Evolutionary conservation across 768 basidiomycete genomes (phyloP).

Genomic region (Russula olivacea): DNA sequence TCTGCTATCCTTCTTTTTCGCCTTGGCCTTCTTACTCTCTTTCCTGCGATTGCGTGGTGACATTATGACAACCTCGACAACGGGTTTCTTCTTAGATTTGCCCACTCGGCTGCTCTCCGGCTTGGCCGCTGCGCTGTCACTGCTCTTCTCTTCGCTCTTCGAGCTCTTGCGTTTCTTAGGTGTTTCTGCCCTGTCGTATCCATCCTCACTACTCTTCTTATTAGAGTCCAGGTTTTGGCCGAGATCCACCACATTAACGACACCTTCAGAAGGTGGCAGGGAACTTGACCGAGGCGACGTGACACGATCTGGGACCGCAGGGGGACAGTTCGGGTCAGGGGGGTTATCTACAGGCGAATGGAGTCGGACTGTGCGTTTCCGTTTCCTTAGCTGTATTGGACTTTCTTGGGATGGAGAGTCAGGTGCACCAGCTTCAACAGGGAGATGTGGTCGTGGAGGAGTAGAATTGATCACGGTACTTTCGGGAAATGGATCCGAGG

Average conservation of each 20-base stretch:
- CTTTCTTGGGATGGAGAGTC: conserved; percentile 9
- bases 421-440: conserved; percentile 2
- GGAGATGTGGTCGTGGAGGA: conserved; percentile 11
- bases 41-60: conserved; percentile 26
- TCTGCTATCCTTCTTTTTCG: conserved; percentile 12
- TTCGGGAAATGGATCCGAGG: conserved; percentile 27
- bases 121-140: conserved; percentile 4
- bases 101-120: conserved; percentile 11
- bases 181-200: conserved; percentile 18
- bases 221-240: conserved; percentile 4
- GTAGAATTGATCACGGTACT: conserved; percentile 18
- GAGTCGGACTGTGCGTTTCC: conserved; percentile 7
- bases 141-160: conserved; percentile 18
- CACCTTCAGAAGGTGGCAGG: not conserved
- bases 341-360: not conserved
- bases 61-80: conserved; percentile 26
- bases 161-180: conserved; percentile 8
- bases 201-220: conserved; percentile 21
- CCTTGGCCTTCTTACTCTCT: conserved; percentile 19
- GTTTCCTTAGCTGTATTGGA: conserved; percentile 24
- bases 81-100: conserved; percentile 20
- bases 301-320: not conserved
- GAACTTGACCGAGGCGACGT: conserved; percentile 10
- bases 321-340: not conserved
- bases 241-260: not conserved